Conservation (phyloP, 164 flowering plant species). For the Magnolia officinalis region DNA sequence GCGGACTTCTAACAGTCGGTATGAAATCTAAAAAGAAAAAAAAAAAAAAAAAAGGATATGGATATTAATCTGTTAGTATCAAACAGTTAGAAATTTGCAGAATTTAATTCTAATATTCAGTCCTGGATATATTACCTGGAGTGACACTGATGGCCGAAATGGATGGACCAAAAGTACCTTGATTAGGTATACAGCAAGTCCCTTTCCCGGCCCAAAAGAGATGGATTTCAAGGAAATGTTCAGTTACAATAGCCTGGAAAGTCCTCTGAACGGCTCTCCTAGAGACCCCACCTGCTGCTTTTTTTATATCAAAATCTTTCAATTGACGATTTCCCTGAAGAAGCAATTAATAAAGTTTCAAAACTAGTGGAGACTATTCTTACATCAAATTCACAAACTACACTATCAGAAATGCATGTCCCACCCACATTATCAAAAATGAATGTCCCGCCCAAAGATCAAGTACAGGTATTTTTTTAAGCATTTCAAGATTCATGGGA, state of each 20-base stretch:
- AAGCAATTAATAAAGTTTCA: neutral
- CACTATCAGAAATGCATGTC: neutral
- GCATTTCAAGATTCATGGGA: too few relatives aligned
- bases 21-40: neutral
- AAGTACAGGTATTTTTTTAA: too few relatives aligned
- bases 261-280: slow-evolving; percentile 36
- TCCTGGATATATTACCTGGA: too few relatives aligned
- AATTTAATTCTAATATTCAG: too few relatives aligned
- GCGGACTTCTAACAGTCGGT: slow-evolving; percentile 58
- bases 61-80: too few relatives aligned
- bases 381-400: neutral
- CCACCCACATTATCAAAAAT: too few relatives aligned
- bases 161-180: slow-evolving; percentile 77
- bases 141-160: slow-evolving; percentile 81
- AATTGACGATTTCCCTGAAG: slow-evolving; percentile 45
- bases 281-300: slow-evolving; percentile 59
- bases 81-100: too few relatives aligned
- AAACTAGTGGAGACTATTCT: too few relatives aligned
- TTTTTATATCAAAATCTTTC: slow-evolving; percentile 65
- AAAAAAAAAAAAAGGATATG: too few relatives aligned
- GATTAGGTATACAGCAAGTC: slow-evolving; percentile 77
- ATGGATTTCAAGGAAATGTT: slow-evolving; percentile 75
- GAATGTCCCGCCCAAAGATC: too few relatives aligned
- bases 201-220: slow-evolving; percentile 98
- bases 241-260: slow-evolving; percentile 42